phyloP scores from a whole-genome alignment of 2,329 filamentous ascomycete species.

The Emmonsiellopsis sp. region DNA sequence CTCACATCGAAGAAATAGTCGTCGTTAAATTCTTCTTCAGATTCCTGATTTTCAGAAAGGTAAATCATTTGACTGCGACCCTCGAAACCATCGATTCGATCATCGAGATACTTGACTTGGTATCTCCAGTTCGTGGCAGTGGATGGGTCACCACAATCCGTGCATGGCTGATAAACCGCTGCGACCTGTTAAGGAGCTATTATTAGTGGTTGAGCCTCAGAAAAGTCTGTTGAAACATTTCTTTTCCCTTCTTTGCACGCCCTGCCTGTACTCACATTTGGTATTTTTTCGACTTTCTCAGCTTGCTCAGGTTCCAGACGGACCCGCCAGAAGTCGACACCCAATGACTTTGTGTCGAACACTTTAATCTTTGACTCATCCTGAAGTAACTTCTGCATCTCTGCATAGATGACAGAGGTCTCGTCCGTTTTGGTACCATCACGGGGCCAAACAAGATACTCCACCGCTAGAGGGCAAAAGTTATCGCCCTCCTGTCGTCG shows the following conservation, averaged over 20 bases:
- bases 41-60: constrained; percentile 3
- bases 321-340: constrained; percentile 6
- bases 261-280: constrained; percentile 3
- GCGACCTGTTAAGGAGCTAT: constrained; percentile 3
- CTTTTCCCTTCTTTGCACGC: neutral
- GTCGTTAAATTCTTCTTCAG: neutral
- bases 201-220: neutral
- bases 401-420: constrained; percentile 3
- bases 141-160: constrained; percentile 2
- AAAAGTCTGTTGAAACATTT: neutral
- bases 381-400: constrained; percentile 4
- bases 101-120: constrained; percentile 2
- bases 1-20: constrained; percentile 6
- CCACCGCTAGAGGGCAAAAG: neutral
- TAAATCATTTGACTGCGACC: constrained; percentile 3
- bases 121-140: constrained; percentile 1
- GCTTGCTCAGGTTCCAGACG: constrained; percentile 2
- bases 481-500: constrained; percentile 1
- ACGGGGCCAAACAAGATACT: constrained; percentile 5
- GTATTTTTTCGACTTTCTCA: constrained; percentile 5
- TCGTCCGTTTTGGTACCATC: constrained; percentile 1
- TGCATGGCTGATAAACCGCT: constrained; percentile 6
- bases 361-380: constrained; percentile 5
- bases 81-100: neutral
- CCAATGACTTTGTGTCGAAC: constrained; percentile 3